Conservation (phyloP, 306 rosid genomes). For the Vigna reflexopilosa region DNA sequence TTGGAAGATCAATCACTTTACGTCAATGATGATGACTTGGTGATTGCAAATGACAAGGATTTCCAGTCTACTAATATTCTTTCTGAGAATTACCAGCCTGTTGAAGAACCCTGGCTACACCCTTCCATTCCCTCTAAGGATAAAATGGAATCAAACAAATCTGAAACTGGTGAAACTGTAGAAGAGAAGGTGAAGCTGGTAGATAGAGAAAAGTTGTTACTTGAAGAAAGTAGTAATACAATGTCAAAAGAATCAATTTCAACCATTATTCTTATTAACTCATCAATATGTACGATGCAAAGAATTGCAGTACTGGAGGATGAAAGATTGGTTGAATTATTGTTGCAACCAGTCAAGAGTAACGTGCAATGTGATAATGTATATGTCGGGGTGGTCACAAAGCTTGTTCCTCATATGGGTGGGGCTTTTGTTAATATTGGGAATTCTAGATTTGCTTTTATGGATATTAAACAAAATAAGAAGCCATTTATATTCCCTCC, state of each 20-base stretch:
- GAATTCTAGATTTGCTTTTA: conserved; percentile 75
- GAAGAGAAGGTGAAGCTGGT: conserved; percentile 57
- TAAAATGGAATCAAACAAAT: conserved; percentile 51
- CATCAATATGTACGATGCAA: conserved; percentile 98
- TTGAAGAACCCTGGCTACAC: conserved; percentile 94
- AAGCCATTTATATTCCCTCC: conserved; percentile 96
- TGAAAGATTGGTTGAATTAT: conserved; percentile 81
- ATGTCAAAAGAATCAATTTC: conserved; percentile 64
- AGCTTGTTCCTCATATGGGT: conserved; percentile 95
- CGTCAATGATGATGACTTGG: conserved; percentile 43
- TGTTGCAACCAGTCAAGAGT: conserved; percentile 92
- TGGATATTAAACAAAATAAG: conserved; percentile 82
- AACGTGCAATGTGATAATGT: conserved; percentile 94
- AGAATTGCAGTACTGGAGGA: conserved; percentile 94
- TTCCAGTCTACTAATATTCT: conserved; percentile 49
- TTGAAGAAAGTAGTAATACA: conserved; percentile 58
- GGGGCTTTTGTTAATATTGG: conserved; percentile 96
- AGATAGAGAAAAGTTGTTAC: conserved; percentile 55
- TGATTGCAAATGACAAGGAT: conserved; percentile 39
- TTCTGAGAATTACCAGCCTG: conserved; percentile 67
- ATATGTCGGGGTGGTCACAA: conserved; percentile 83
- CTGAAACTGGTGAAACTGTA: conserved; percentile 48
- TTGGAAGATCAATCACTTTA: conserved; percentile 55
- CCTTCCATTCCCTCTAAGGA: conserved; percentile 49
- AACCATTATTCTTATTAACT: conserved; percentile 77